Base-by-base conservation (phyloP, 805 yeast species). In the Spathaspora hagerdaliae region DNA sequence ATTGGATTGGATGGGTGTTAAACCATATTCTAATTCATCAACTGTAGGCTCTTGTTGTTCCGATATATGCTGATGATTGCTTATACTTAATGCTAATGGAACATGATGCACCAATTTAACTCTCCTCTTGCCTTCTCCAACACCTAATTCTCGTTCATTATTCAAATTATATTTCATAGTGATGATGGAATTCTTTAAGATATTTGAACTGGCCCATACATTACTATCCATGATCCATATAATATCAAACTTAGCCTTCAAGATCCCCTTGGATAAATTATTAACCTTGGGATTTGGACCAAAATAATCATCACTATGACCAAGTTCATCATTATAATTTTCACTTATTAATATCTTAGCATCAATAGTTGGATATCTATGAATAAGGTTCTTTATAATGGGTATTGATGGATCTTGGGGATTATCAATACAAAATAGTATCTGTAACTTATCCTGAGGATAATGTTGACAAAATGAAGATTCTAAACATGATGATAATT, bases 231-330 rank as follows among this genome's bases (percentile, higher is more conserved):
- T 74, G 12, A 87, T 80, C 96, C 97, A 89, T 10, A 90, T 53
- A 14, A 85, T 75, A 57, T 89, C 96, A 61, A 78, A 69, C 53
- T 78, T 76, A 7, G 96, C 92, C 2, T 63, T 63, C 35, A 68
- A 61, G 57, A 83, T 87, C 6, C 96, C 96, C 60, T 86, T 86
- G n/a, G 89, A 82, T 39, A 89, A 67, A 63, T 89, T 89, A 64
- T 88, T 87, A 45, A 89, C 87, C 63, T 89, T 89, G 6, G 97
- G 97, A 56, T 89, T 89, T 5, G 95, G 94, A 1, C 96, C 96
- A 55, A 69, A 84, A 51, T 75, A 75, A 32, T 63, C 65, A 38
- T 81, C 85, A 7, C 64, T 57, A 11, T 35, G 36, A 29, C 47
- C 49, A 7, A 50, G 41, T 12, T n/a, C 34, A 7, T 44, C 19